Conservation (phyloP, 331 rosid species). For the Acacia pycnantha region DNA sequence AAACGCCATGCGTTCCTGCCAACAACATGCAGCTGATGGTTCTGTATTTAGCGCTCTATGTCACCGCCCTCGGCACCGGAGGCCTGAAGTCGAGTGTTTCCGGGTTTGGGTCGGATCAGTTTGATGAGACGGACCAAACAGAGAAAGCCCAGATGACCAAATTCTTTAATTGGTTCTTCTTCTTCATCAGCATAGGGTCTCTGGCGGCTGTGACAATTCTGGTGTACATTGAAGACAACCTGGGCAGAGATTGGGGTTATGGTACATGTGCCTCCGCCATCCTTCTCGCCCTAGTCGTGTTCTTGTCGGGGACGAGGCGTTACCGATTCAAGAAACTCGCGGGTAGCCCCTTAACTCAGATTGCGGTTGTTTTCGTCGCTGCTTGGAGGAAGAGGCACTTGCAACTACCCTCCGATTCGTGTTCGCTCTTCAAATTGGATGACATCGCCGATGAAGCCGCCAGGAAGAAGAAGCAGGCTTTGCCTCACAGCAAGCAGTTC, state of each 20-base stretch:
- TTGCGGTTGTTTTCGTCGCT: conserved; percentile 62
- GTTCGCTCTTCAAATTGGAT: conserved; percentile 43
- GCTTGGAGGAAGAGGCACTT: conserved; percentile 60
- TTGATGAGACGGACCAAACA: conserved; percentile 52
- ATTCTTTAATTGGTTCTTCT: conserved; percentile 91
- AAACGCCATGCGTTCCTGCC: conserved; percentile 44
- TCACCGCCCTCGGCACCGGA: conserved; percentile 80
- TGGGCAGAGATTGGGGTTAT: conserved; percentile 80
- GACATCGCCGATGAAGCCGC: conserved; percentile 34
- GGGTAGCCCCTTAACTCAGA: conserved; percentile 87
- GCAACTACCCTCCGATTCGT: conserved; percentile 53
- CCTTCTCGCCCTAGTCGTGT: conserved; percentile 48
- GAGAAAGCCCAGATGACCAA: conserved; percentile 59
- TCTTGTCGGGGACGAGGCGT: conserved; percentile 64
- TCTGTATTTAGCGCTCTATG: conserved; percentile 66
- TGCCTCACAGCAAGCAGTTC: conserved; percentile 69
- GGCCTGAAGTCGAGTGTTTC: conserved; percentile 83
- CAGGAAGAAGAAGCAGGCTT: conserved; percentile 51
- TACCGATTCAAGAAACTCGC: conserved; percentile 72
- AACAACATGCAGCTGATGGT: conserved; percentile 48
- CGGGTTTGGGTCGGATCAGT: conserved; percentile 85
- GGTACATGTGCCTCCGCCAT: conserved; percentile 73
- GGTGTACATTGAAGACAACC: conserved; percentile 73
- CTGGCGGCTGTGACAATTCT: conserved; percentile 68
- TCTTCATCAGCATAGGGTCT: conserved; percentile 82